Conservation (phyloP, 2,329 filamentous ascomycete species). For the Colletotrichum melonis region DNA sequence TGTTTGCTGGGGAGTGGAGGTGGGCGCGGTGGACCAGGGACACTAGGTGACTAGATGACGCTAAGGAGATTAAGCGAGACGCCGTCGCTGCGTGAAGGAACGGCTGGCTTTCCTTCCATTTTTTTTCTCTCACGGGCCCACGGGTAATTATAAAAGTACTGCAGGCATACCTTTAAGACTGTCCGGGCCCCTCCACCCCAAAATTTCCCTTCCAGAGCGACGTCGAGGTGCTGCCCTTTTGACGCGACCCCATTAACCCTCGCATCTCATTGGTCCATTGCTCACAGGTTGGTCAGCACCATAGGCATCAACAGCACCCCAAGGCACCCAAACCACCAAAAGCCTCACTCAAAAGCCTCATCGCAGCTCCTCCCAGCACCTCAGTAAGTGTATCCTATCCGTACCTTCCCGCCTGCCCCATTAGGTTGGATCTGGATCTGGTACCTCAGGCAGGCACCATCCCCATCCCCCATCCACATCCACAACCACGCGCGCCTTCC, state of each 20-base stretch:
- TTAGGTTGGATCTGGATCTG: too few relatives aligned
- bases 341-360: not conserved
- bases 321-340: slow-evolving; percentile 1
- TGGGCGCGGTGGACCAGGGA: slow-evolving; percentile 23
- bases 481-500: not conserved
- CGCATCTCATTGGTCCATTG: slow-evolving; percentile 13
- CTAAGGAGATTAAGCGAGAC: slow-evolving; percentile 37
- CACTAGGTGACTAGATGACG: slow-evolving; percentile 34
- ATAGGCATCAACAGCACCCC: slow-evolving; percentile 19
- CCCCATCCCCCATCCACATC: not conserved
- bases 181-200: slow-evolving; percentile 36
- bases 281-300: slow-evolving; percentile 6
- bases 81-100: slow-evolving; percentile 36
- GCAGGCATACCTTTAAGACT: slow-evolving; percentile 37
- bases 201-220: slow-evolving; percentile 37
- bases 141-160: slow-evolving; percentile 38
- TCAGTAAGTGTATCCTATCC: not conserved
- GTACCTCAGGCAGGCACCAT: slow-evolving; percentile 22
- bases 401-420: not conserved
- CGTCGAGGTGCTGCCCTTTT: slow-evolving; percentile 32
- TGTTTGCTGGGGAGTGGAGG: slow-evolving; percentile 36
- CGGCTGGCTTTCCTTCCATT: slow-evolving; percentile 37
- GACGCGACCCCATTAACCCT: slow-evolving; percentile 25
- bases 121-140: slow-evolving; percentile 37
- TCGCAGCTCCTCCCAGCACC: too few relatives aligned